Base-by-base conservation (phyloP, 306 rosid genomes). In the Quercus ilex region DNA sequence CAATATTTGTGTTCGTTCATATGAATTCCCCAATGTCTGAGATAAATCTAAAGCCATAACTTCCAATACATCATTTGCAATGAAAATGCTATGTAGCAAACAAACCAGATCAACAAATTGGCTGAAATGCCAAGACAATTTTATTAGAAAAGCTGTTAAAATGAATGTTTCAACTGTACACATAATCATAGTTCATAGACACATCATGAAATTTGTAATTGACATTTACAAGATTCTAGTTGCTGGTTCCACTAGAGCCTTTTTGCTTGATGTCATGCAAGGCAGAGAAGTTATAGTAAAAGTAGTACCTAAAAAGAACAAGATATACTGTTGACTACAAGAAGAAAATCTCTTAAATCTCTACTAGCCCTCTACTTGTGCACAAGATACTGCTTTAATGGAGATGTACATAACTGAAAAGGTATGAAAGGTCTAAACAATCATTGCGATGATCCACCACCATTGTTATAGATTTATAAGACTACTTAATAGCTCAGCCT, bases 191-290 rank as follows among this genome's bases (percentile, higher is more conserved):
- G 30, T 43, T 49, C 20, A 28, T 17, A 62, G 30, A 56, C 73
- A 85, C 82, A 87, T 38, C 26, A 81, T 80, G 74, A 80, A 76
- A 69, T 31, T 59, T 52, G 83, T 41, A 82, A 74, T 68, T 74
- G 71, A 30, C 87, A 91, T 79, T 85, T 71, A 72, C 85, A 82
- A 90, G 98, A 94, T 90, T 90, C 99, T 88, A 94, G 84, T 93
- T 95, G 99, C 99, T 95, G 86, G 96, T 93, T 95, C 98, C 89
- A 93, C 98, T 93, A 88, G 90, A 87, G 79, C 96, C 89, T 89
- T 57, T 80, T 76, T 83, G 94, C 97, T 96, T 19, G 20, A 15
- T 79, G 30, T 51, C 43, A 86, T 46, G 31, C 3, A 77, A 87
- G 94, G 96, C 96, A 87, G 84, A 88, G 35, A 90, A 88, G 92